Conservation (phyloP, 2,329 filamentous ascomycete genomes). For the Penicillium verrucosum region DNA sequence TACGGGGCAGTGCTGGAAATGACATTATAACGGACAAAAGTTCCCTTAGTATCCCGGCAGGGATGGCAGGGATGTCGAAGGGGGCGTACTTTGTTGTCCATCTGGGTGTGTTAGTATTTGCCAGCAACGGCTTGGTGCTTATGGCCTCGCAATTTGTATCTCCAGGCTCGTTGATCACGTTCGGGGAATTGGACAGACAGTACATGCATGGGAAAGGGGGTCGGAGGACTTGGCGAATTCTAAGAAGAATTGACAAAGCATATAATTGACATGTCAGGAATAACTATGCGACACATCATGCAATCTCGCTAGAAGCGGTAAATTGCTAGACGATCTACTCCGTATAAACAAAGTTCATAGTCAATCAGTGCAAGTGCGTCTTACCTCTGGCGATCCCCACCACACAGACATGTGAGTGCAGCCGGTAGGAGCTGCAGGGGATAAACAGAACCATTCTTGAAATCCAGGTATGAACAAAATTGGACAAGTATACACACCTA, state of each 20-base stretch:
- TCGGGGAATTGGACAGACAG: not conserved
- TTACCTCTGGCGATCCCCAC: not conserved
- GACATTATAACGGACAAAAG: not conserved
- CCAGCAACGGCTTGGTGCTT: not conserved
- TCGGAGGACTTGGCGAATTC: not conserved
- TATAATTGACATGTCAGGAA: not conserved
- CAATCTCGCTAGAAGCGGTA: not conserved
- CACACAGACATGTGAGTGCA: not conserved
- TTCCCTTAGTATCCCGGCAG: not conserved
- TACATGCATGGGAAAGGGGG: slow-evolving; percentile 1
- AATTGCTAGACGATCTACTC: not conserved
- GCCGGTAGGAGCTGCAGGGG: not conserved
- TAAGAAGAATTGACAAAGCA: not conserved
- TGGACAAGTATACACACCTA: not conserved
- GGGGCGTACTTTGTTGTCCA: not conserved
- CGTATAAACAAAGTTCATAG: not conserved
- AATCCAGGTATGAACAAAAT: not conserved
- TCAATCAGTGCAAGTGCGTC: not conserved
- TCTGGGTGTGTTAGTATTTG: not conserved
- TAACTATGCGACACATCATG: not conserved
- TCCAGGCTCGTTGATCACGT: not conserved
- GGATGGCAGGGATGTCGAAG: not conserved
- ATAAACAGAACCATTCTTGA: not conserved
- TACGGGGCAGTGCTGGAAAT: not conserved
- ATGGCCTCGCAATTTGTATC: not conserved